Conservation (phyloP, 331 rosid genomes). For the Stylosanthes scabra region DNA sequence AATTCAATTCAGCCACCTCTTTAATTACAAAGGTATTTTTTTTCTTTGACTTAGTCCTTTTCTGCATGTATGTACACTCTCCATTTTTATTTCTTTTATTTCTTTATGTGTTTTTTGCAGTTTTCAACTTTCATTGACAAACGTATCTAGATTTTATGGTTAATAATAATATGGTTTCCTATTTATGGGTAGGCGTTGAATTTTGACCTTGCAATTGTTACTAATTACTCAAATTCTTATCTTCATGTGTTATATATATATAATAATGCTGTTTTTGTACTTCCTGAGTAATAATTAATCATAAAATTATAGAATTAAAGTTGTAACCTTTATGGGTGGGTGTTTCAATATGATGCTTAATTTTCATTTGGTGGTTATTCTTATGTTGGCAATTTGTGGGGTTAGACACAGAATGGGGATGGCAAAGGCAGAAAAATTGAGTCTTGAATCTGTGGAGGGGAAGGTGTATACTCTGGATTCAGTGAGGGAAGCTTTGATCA, state of each 20-base stretch:
- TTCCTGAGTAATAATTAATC: neutral
- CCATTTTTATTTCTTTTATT: neutral
- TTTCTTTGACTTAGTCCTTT: constrained; percentile 41
- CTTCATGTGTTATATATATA: constrained; percentile 24
- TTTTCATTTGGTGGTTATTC: constrained; percentile 18
- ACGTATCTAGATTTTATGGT: neutral
- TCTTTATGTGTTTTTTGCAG: neutral
- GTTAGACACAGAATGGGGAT: constrained; percentile 51
- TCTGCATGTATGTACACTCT: neutral
- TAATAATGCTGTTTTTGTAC: constrained; percentile 3
- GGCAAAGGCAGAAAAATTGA: constrained; percentile 44
- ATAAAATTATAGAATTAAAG: neutral
- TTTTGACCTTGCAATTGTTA: constrained; percentile 27
- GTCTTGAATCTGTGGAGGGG: constrained; percentile 26
- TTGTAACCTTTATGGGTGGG: constrained; percentile 3
- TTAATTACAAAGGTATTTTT: constrained; percentile 28
- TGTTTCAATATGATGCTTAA: constrained; percentile 30
- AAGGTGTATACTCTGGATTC: constrained; percentile 57
- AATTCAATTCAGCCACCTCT: neutral
- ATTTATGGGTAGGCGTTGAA: constrained; percentile 20
- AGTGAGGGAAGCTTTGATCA: constrained; percentile 66
- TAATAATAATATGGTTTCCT: neutral
- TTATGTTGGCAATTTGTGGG: constrained; percentile 40
- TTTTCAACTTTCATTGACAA: constrained; percentile 2
- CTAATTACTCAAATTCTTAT: neutral